These are phyloP conservation scores for Erysimum cheiri DNA, from an alignment of 441 rosid genomes.

Conservation along the genomic window DNA sequence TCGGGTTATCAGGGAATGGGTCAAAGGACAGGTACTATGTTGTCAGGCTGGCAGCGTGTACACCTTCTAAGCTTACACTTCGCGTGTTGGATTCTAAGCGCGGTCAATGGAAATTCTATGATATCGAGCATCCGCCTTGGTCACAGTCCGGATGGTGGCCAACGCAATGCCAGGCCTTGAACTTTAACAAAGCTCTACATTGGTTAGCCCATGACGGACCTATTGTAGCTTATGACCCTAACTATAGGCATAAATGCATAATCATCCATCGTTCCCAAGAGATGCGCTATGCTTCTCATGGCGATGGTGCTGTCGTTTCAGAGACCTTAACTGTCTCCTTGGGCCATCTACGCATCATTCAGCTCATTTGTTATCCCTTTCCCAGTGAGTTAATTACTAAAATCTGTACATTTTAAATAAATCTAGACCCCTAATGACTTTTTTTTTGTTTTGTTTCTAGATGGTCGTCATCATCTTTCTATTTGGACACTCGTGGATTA, in stretches of 20 bases:
- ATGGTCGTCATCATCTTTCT: not conserved
- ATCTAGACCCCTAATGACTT: too few relatives aligned
- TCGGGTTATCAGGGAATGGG: constrained; percentile 21
- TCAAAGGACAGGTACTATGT: constrained; percentile 8
- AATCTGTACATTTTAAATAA: too few relatives aligned
- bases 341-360: constrained; percentile 16
- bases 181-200: constrained; percentile 4
- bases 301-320: not conserved
- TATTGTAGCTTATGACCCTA: constrained; percentile 5
- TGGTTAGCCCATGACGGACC: constrained; percentile 20
- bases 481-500: constrained; percentile 16
- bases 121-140: not conserved
- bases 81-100: constrained; percentile 6
- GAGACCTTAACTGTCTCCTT: not conserved
- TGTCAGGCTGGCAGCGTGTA: not conserved
- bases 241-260: not conserved
- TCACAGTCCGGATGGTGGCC: not conserved
- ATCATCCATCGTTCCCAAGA: constrained; percentile 6
- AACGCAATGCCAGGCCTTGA: not conserved
- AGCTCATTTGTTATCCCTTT: constrained; percentile 3
- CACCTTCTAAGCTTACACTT: not conserved
- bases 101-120: not conserved
- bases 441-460: not conserved
- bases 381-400: not conserved
- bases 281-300: not conserved